Conservation (phyloP, 768 basidiomycete species). For the Nidula microcarpa region DNA sequence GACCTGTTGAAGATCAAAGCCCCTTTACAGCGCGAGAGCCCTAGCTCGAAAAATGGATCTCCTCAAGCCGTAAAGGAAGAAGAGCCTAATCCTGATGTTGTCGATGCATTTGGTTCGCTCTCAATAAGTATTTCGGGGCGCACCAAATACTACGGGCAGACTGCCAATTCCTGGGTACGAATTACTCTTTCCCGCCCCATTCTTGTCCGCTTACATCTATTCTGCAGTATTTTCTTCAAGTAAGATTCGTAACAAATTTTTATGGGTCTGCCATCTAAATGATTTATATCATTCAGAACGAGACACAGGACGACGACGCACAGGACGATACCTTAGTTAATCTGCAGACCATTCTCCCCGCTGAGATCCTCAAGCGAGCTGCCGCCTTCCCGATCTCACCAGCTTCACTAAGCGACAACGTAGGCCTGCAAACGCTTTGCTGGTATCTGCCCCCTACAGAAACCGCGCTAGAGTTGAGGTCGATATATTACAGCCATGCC, state of each 20-base stretch:
- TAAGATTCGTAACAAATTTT: slow-evolving; percentile 18
- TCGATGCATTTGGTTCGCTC: slow-evolving; percentile 80
- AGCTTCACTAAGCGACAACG: slow-evolving; percentile 34
- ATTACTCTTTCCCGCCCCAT: slow-evolving; percentile 2
- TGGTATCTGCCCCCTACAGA: slow-evolving; percentile 68
- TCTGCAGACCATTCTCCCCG: slow-evolving; percentile 54
- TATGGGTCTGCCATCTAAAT: neutral
- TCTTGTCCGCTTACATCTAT: slow-evolving; percentile 7
- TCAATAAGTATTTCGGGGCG: slow-evolving; percentile 69
- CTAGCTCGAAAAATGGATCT: slow-evolving; percentile 32
- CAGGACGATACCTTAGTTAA: slow-evolving; percentile 42
- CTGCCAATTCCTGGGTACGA: slow-evolving; percentile 74
- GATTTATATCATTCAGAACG: slow-evolving; percentile 44
- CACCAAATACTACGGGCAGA: slow-evolving; percentile 74
- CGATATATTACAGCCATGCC: slow-evolving; percentile 60
- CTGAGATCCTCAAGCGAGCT: slow-evolving; percentile 61
- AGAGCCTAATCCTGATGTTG: slow-evolving; percentile 60
- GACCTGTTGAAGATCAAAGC: slow-evolving; percentile 76
- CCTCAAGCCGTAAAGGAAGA: slow-evolving; percentile 51
- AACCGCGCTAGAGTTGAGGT: slow-evolving; percentile 57
- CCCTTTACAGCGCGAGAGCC: slow-evolving; percentile 67
- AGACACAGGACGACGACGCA: slow-evolving; percentile 53
- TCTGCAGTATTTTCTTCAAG: slow-evolving; percentile 71
- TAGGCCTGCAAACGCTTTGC: slow-evolving; percentile 53
- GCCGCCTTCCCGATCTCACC: slow-evolving; percentile 62